phyloP scores from a whole-genome alignment of 2,329 filamentous ascomycete species.

The Aulographum hederae region DNA sequence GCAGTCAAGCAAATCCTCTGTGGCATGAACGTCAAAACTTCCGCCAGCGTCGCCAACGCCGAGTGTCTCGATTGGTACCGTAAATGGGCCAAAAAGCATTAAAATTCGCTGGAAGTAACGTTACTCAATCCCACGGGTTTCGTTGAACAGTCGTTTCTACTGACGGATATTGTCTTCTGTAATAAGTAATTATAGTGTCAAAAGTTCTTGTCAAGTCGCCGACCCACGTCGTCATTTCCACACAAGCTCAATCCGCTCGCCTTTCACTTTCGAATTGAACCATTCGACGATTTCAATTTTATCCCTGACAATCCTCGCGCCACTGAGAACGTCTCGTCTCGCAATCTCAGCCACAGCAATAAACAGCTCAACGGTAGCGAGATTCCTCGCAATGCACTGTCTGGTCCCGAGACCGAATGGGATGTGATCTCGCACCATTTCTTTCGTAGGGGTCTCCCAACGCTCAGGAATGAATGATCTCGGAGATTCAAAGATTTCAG shows the following conservation, averaged over 20 bases:
- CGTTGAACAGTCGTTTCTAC: too few species aligned
- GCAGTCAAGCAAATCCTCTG: slow-evolving; percentile 93
- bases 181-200: too few species aligned
- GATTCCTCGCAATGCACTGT: slow-evolving; percentile 31
- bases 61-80: slow-evolving; percentile 79
- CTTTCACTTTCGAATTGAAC: slow-evolving; percentile 36
- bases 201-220: too few species aligned
- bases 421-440: slow-evolving; percentile 26
- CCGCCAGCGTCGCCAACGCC: slow-evolving; percentile 83
- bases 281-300: slow-evolving; percentile 34
- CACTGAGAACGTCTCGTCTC: slow-evolving; percentile 23
- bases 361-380: slow-evolving; percentile 26
- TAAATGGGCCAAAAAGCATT: slow-evolving; percentile 38
- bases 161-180: too few species aligned
- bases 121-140: too few species aligned
- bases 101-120: too few species aligned
- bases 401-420: slow-evolving; percentile 30
- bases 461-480: slow-evolving; percentile 27
- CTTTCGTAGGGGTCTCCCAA: slow-evolving; percentile 22
- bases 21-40: slow-evolving; percentile 70
- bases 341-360: slow-evolving; percentile 24
- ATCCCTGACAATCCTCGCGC: slow-evolving; percentile 21
- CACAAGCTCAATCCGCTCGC: slow-evolving; percentile 26
- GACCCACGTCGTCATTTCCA: too few species aligned
- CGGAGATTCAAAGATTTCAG: slow-evolving; percentile 23